A percentile compares a stretch with the other conserved stretches of the same genome.
These are phyloP conservation scores for Mycena polygramma DNA, from an alignment of 768 basidiomycete species.

Conservation along the genomic window DNA sequence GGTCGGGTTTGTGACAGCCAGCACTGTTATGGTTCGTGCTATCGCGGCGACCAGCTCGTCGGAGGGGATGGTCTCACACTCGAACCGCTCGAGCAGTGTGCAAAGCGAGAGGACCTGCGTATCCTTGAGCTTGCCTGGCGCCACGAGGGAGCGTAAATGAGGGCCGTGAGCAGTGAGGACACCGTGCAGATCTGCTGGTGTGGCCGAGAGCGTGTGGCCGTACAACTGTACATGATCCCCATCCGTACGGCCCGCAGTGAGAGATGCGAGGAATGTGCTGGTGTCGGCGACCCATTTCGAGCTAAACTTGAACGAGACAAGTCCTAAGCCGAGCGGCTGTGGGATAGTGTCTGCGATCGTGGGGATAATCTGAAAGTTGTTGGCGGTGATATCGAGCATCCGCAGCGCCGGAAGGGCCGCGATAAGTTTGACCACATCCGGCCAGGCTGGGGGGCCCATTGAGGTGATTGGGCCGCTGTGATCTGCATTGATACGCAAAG, in stretches of 20 bases:
- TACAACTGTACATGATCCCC: not conserved
- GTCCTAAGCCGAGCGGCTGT: not conserved
- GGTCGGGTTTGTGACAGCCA: not conserved
- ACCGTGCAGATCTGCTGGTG: not conserved
- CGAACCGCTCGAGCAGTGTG: constrained; percentile 19
- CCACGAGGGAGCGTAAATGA: constrained; percentile 4
- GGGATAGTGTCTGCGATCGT: not conserved
- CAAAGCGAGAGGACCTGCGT: not conserved
- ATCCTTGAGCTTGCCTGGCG: not conserved
- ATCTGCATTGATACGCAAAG: constrained; percentile 7
- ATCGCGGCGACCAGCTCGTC: constrained; percentile 7
- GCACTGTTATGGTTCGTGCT: constrained; percentile 1
- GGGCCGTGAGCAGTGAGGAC: not conserved
- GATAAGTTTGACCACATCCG: not conserved
- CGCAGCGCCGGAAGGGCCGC: not conserved
- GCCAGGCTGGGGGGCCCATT: not conserved
- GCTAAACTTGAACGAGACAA: constrained; percentile 2
- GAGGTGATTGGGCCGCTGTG: not conserved
- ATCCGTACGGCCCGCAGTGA: not conserved
- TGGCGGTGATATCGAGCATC: constrained; percentile 10
- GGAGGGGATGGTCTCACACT: not conserved
- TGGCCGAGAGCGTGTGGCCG: not conserved
- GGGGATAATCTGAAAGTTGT: not conserved
- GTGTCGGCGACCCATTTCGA: constrained; percentile 1
- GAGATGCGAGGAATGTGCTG: not conserved